These are phyloP conservation scores for Colletotrichum gloeosporioides DNA, from an alignment of 2,329 filamentous ascomycete genomes.

Conservation along the genomic window DNA sequence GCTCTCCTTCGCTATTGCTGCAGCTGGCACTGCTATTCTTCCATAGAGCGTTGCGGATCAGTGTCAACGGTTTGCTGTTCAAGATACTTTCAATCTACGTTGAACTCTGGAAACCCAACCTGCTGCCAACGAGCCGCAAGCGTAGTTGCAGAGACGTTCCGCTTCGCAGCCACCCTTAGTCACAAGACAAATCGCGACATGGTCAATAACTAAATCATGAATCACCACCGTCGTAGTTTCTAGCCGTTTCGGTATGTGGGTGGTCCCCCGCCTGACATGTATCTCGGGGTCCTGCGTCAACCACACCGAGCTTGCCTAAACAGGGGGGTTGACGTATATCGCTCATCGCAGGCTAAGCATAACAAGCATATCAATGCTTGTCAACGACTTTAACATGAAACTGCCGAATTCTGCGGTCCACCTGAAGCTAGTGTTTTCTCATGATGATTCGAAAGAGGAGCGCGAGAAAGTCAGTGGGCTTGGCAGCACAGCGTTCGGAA, in stretches of 20 bases:
- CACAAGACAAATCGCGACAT: not conserved
- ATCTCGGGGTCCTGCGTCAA: not conserved
- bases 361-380: not conserved
- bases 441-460: not conserved
- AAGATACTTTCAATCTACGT: not conserved
- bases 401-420: not conserved
- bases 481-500: not conserved
- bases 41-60: not conserved
- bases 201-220: not conserved
- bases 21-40: not conserved
- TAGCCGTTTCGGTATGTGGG: not conserved
- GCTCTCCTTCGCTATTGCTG: not conserved
- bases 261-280: not conserved
- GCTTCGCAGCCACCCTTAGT: not conserved
- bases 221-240: not conserved
- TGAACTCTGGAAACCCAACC: rapidly evolving
- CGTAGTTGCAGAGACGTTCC: not conserved
- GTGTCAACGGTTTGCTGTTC: not conserved
- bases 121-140: not conserved
- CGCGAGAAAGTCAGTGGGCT: not conserved
- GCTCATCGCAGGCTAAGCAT: not conserved
- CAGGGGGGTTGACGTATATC: not conserved
- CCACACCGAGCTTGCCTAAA: not conserved
- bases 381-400: not conserved
- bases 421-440: not conserved